Percentiles rank a stretch among this genome's conserved stretches.
Conservation (phyloP, 1,139 yeast genomes). For the Yamadazyma triangularis region DNA sequence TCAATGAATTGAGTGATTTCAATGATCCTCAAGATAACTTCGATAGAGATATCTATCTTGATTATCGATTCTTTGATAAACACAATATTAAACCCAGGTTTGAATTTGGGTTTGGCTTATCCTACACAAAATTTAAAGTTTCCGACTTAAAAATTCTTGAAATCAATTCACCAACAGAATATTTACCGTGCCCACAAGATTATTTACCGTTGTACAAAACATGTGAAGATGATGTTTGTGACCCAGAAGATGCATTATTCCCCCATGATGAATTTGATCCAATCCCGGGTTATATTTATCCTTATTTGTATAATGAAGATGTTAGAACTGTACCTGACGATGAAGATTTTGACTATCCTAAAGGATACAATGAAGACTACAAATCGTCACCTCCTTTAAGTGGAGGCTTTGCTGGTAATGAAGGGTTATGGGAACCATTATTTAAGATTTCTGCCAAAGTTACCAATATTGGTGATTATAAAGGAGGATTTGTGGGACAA, state of each 20-base stretch:
- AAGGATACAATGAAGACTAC: constrained; percentile 43
- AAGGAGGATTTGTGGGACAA: constrained; percentile 54
- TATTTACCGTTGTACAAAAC: constrained; percentile 38
- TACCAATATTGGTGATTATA: constrained; percentile 45
- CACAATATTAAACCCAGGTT: constrained; percentile 52
- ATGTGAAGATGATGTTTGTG: constrained; percentile 46
- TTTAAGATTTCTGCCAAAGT: constrained; percentile 47
- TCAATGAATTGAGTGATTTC: constrained; percentile 35
- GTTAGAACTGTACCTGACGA: constrained; percentile 36
- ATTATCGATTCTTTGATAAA: constrained; percentile 55
- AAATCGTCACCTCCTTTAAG: constrained; percentile 37
- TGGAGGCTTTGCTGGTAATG: constrained; percentile 54
- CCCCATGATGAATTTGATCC: constrained; percentile 53
- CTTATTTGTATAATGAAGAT: constrained; percentile 45
- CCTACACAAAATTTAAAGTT: constrained; percentile 47
- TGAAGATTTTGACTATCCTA: constrained; percentile 46
- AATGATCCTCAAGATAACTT: constrained; percentile 46
- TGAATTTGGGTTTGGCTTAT: constrained; percentile 61
- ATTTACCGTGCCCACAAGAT: constrained; percentile 47
- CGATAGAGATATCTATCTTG: constrained; percentile 48
- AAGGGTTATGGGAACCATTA: constrained; percentile 41
- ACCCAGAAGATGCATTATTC: constrained; percentile 53
- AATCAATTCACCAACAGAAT: constrained; percentile 41
- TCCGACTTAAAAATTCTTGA: constrained; percentile 37
- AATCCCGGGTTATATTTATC: constrained; percentile 50